Conservation (phyloP, 176 grass and related monocot species). For the Cenchrus fungigraminus region DNA sequence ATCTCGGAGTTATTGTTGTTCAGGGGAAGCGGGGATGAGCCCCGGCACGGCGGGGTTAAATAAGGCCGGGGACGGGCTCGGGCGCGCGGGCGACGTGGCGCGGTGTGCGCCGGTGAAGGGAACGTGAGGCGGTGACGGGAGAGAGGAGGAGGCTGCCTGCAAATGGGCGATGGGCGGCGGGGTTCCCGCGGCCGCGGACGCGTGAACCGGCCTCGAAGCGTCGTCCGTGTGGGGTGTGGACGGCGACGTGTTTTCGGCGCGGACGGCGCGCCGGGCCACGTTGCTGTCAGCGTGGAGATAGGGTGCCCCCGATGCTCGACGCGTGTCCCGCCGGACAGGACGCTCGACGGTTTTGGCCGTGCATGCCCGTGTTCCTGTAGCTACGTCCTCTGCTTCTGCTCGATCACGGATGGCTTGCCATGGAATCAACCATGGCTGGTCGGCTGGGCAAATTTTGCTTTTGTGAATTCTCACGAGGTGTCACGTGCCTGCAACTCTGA, state of each 20-base stretch:
- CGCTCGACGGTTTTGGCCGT: background rate
- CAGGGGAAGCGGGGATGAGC: background rate
- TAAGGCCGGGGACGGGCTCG: background rate
- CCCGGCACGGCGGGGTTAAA: slow-evolving; percentile 35
- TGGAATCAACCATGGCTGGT: background rate
- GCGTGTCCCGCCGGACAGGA: background rate
- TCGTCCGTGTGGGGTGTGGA: background rate
- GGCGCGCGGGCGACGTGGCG: slow-evolving; percentile 50
- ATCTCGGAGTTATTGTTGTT: slow-evolving; percentile 23
- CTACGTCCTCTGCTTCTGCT: background rate
- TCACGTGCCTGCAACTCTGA: slow-evolving; percentile 18
- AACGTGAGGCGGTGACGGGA: slow-evolving; percentile 39
- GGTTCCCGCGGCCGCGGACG: background rate
- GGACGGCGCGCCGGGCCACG: slow-evolving; percentile 34
- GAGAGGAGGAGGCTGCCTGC: background rate
- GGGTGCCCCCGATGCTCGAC: background rate
- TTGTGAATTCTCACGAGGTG: background rate
- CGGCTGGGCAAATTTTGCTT: background rate
- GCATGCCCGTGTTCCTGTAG: too few relatives aligned
- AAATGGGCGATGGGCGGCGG: slow-evolving; percentile 21
- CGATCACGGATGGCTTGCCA: background rate
- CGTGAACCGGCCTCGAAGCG: slow-evolving; percentile 56
- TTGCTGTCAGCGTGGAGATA: background rate
- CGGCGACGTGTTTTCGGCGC: slow-evolving; percentile 31
- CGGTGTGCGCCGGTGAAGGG: slow-evolving; percentile 39